phyloP scores from a whole-genome alignment of 2,329 filamentous ascomycete species.

The Epichloe festucae region DNA sequence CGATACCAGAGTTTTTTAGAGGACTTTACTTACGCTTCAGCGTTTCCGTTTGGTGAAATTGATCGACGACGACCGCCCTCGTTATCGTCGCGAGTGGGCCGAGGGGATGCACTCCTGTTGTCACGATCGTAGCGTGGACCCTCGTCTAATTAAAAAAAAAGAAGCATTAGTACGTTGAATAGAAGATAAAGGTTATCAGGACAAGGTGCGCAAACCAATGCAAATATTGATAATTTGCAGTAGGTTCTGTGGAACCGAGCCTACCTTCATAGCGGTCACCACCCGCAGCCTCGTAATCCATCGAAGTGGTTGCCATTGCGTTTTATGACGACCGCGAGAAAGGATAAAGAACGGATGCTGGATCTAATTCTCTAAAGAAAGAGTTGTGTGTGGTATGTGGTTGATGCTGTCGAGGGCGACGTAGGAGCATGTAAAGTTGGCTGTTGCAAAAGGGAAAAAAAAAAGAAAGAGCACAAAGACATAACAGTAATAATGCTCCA shows the following conservation, averaged over 20 bases:
- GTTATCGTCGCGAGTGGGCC: slow-evolving; percentile 46
- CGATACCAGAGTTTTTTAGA: not conserved
- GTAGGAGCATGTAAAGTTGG: not conserved
- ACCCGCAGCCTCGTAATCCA: slow-evolving; percentile 59
- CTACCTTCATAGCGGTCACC: slow-evolving; percentile 54
- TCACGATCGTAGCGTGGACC: slow-evolving; percentile 53
- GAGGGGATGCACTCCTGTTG: slow-evolving; percentile 53
- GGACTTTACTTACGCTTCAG: slow-evolving; percentile 14
- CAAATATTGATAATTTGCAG: not conserved
- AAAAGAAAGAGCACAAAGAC: slow-evolving; percentile 4
- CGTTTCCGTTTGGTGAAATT: slow-evolving; percentile 43
- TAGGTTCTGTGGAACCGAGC: slow-evolving; percentile 3
- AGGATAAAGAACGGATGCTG: slow-evolving; percentile 6
- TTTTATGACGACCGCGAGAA: not conserved
- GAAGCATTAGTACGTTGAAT: not conserved
- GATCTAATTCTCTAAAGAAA: not conserved
- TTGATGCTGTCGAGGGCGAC: slow-evolving; percentile 2
- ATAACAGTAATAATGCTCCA: not conserved
- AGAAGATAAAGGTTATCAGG: not conserved
- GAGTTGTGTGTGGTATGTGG: not conserved
- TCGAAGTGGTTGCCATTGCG: slow-evolving; percentile 49
- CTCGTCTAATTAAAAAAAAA: slow-evolving; percentile 35
- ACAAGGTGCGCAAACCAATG: not conserved
- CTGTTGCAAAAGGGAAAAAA: slow-evolving; percentile 4
- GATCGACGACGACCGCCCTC: slow-evolving; percentile 48